phyloP scores from a whole-genome alignment of 768 basidiomycete species.

The Rhizopogon roseolus region DNA sequence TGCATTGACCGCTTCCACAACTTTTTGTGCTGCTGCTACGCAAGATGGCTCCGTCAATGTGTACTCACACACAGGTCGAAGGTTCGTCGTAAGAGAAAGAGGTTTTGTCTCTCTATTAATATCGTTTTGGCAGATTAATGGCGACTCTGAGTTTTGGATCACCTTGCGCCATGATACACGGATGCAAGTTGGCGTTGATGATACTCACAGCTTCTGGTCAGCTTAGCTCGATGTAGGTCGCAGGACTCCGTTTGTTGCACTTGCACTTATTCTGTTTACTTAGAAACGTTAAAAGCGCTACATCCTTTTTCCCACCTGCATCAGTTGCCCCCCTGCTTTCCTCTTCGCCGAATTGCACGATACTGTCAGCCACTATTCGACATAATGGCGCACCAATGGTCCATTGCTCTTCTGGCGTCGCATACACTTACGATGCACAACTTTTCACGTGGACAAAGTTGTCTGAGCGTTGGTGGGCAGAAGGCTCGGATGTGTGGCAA shows the following conservation, averaged over 20 bases:
- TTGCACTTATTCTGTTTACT: constrained; percentile 3
- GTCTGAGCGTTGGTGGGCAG: constrained; percentile 79
- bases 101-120: not conserved
- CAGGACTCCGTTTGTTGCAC: not conserved
- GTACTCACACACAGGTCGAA: constrained; percentile 80
- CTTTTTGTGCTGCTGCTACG: constrained; percentile 72
- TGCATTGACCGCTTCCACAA: constrained; percentile 53
- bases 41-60: constrained; percentile 79
- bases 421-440: constrained; percentile 72
- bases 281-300: constrained; percentile 75
- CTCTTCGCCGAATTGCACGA: constrained; percentile 49
- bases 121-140: constrained; percentile 51
- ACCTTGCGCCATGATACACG: constrained; percentile 65
- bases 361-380: constrained; percentile 63
- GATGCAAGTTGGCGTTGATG: constrained; percentile 58
- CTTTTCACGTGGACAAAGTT: constrained; percentile 71
- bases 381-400: constrained; percentile 80
- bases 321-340: constrained; percentile 58
- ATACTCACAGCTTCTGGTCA: constrained; percentile 69
- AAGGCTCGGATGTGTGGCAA: constrained; percentile 82
- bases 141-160: constrained; percentile 71
- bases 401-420: constrained; percentile 69
- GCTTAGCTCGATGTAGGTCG: constrained; percentile 68
- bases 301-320: constrained; percentile 59
- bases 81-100: constrained; percentile 40